These are phyloP conservation scores for Desmodesmus armatus DNA, from an alignment of 139 green algal genomes.

Conservation along the genomic window DNA sequence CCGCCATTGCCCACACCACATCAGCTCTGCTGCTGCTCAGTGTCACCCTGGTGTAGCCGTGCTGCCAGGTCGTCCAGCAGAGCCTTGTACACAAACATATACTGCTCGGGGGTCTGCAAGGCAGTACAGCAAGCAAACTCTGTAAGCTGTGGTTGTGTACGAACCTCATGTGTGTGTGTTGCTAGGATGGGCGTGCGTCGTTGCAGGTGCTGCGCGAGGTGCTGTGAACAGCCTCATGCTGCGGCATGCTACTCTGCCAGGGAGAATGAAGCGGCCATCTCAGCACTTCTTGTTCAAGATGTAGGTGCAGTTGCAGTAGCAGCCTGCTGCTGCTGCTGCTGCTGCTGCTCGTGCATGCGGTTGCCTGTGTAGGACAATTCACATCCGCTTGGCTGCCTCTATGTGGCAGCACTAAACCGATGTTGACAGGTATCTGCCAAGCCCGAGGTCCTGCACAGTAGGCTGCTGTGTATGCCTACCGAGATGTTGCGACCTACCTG, in stretches of 20 bases:
- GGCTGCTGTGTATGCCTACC: not conserved
- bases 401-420: not conserved
- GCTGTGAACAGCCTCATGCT: not conserved
- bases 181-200: no score
- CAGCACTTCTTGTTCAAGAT: no score
- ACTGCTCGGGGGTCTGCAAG: conserved; percentile 60
- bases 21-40: no score
- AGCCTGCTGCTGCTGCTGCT: not conserved
- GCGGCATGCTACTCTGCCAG: no score
- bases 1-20: no score
- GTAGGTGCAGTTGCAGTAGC: not conserved
- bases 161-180: no score
- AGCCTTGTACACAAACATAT: conserved; percentile 78
- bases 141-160: no score
- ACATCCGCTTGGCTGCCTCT: not conserved
- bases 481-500: not conserved
- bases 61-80: conserved; percentile 59
- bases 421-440: not conserved
- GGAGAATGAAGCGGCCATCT: no score
- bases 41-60: not conserved
- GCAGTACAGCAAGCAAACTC: not conserved
- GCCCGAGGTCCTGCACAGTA: not conserved
- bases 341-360: no score
- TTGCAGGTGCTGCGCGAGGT: no score
- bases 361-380: no score